phyloP scores from a whole-genome alignment of 805 yeast species.

The Candida xiaguanensis region DNA sequence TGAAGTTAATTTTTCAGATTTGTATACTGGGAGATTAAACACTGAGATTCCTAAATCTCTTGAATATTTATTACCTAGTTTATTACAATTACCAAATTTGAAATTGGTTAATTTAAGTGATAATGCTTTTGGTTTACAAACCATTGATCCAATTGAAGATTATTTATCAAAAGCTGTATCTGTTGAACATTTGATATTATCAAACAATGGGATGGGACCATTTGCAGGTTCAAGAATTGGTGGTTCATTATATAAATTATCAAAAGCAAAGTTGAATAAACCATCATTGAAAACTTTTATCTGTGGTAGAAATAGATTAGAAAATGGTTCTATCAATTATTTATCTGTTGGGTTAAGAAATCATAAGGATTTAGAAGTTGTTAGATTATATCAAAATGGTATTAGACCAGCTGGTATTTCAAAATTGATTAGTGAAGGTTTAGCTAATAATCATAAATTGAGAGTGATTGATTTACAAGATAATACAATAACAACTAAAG shows the following conservation, averaged over 20 bases:
- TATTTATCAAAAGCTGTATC: slow-evolving; percentile 74
- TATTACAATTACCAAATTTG: slow-evolving; percentile 65
- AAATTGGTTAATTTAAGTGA: slow-evolving; percentile 81
- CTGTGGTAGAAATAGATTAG: slow-evolving; percentile 96
- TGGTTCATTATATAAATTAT: slow-evolving; percentile 69
- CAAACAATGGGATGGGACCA: slow-evolving; percentile 98
- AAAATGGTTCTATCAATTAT: slow-evolving; percentile 86
- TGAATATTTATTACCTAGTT: slow-evolving; percentile 65
- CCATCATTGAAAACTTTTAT: slow-evolving; percentile 73
- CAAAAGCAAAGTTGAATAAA: slow-evolving; percentile 50
- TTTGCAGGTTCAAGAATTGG: slow-evolving; percentile 96
- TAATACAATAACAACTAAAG: slow-evolving; percentile 80
- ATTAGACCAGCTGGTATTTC: slow-evolving; percentile 92
- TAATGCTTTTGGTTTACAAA: slow-evolving; percentile 95
- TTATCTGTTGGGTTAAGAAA: slow-evolving; percentile 82
- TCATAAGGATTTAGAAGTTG: slow-evolving; percentile 67
- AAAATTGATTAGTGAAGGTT: slow-evolving; percentile 68
- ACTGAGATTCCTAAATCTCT: slow-evolving; percentile 91
- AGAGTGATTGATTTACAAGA: slow-evolving; percentile 85
- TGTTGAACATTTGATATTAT: slow-evolving; percentile 78
- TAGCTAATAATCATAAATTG: slow-evolving; percentile 56
- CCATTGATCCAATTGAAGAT: slow-evolving; percentile 83
- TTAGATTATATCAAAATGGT: slow-evolving; percentile 92
- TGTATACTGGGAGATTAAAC: slow-evolving; percentile 91
- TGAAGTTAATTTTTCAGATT: slow-evolving; percentile 83